Percentiles rank a stretch among this genome's conserved stretches.
These are phyloP conservation scores for Phytophthora podocarpi DNA, from an alignment of 352 stramenopile species.

Conservation along the genomic window DNA sequence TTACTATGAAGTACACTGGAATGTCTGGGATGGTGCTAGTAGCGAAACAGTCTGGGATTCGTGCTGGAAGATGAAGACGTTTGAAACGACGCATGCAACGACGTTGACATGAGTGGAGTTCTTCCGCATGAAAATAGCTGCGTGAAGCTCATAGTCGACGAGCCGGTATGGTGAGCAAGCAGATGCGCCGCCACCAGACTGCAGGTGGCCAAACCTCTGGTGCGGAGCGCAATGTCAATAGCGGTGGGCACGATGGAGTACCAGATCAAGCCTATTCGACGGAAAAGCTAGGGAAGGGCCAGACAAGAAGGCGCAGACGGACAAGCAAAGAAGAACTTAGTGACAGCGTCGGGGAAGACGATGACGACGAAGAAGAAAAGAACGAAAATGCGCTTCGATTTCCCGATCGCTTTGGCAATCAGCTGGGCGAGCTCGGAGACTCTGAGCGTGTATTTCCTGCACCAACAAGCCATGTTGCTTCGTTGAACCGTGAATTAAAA, in stretches of 20 bases:
- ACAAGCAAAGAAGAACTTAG: neutral
- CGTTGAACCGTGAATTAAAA: constrained; percentile 74
- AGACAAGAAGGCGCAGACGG: neutral
- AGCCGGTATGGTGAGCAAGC: constrained; percentile 36
- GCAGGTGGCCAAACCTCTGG: constrained; percentile 7
- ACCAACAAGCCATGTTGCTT: constrained; percentile 61
- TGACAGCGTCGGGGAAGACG: neutral
- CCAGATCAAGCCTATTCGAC: neutral
- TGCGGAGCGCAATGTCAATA: neutral
- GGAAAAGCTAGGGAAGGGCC: neutral
- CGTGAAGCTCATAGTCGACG: constrained; percentile 7
- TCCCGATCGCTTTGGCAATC: constrained; percentile 16
- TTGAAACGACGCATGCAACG: constrained; percentile 19
- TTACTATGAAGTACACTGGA: neutral
- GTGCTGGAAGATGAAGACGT: neutral
- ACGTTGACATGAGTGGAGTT: neutral
- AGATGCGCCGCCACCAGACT: constrained; percentile 13
- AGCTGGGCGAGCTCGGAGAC: constrained; percentile 27
- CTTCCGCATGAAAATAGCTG: constrained; percentile 27
- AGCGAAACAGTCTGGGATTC: constrained; percentile 17
- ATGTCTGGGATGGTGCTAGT: constrained; percentile 11
- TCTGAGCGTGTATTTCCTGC: constrained; percentile 42
- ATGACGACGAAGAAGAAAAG: constrained; percentile 7
- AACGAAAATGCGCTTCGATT: constrained; percentile 1
- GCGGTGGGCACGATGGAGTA: neutral